Percentiles rank a stretch among this genome's conserved stretches.
phyloP scores from a whole-genome alignment of 2,329 filamentous ascomycete genomes.

The Hymenoscyphus occultus region DNA sequence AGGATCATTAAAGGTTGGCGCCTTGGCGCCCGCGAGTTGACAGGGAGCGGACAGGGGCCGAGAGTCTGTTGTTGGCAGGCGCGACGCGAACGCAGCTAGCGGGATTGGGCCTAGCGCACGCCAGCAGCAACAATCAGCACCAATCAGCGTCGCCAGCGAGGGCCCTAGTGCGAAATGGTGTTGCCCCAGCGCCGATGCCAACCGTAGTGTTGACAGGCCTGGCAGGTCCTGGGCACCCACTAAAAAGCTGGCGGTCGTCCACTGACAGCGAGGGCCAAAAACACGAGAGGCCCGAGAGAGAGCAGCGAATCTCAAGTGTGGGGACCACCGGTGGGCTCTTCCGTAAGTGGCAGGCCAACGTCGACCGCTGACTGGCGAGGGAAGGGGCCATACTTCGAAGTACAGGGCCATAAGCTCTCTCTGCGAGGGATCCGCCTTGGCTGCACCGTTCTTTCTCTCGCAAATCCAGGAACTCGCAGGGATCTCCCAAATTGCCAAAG shows the following conservation, averaged over 20 bases:
- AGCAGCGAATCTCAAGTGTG: background rate
- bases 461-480: conserved; percentile 2
- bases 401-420: background rate
- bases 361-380: background rate
- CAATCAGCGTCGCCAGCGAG: background rate
- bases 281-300: background rate
- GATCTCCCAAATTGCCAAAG: background rate
- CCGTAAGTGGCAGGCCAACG: background rate
- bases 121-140: background rate
- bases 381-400: background rate
- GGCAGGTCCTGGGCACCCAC: background rate
- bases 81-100: background rate
- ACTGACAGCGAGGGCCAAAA: background rate
- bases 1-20: conserved; percentile 2
- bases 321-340: background rate
- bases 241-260: background rate
- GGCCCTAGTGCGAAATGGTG: background rate
- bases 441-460: background rate
- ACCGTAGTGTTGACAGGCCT: background rate
- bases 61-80: background rate
- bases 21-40: background rate
- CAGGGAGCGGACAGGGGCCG: background rate
- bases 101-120: background rate
- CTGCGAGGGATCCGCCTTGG: background rate
- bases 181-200: background rate